A percentile compares a stretch with the other conserved stretches of the same genome.
These are phyloP conservation scores for Vanrija sp. DNA, from an alignment of 1,284 basidiomycete genomes.

Conservation along the genomic window DNA sequence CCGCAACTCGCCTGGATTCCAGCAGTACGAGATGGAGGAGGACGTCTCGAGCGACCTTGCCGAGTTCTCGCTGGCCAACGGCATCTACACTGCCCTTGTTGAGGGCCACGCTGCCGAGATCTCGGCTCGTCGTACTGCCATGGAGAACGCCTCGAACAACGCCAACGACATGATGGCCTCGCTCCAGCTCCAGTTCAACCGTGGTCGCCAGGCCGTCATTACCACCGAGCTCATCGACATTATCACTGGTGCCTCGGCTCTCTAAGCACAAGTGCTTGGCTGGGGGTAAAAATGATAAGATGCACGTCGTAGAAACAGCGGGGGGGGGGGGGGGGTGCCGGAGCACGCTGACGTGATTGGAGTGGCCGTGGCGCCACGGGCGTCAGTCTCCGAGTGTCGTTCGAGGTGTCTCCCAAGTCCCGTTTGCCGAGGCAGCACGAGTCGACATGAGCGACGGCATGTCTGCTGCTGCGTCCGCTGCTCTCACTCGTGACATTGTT, in stretches of 20 bases:
- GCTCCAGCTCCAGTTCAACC: constrained; percentile 93
- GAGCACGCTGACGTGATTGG: too few relatives aligned
- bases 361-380: too few relatives aligned
- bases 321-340: too few relatives aligned
- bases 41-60: constrained; percentile 89
- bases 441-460: too few relatives aligned
- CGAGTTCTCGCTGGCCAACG: constrained; percentile 95
- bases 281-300: too few relatives aligned
- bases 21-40: constrained; percentile 92
- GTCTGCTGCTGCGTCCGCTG: too few relatives aligned
- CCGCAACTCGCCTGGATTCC: constrained; percentile 77
- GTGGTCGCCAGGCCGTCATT: constrained; percentile 97
- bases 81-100: constrained; percentile 88
- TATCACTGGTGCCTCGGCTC: constrained; percentile 26
- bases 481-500: too few relatives aligned
- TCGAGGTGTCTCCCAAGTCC: too few relatives aligned
- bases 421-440: too few relatives aligned
- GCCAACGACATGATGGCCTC: constrained; percentile 84
- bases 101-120: constrained; percentile 95
- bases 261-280: constrained; percentile 10
- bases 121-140: constrained; percentile 78
- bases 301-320: too few relatives aligned
- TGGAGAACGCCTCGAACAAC: constrained; percentile 99
- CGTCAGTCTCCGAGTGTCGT: too few relatives aligned
- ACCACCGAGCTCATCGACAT: constrained; percentile 35